Evolutionary conservation across 2,329 filamentous ascomycete species (phyloP).

Genomic region (Phyllachora maydis): DNA sequence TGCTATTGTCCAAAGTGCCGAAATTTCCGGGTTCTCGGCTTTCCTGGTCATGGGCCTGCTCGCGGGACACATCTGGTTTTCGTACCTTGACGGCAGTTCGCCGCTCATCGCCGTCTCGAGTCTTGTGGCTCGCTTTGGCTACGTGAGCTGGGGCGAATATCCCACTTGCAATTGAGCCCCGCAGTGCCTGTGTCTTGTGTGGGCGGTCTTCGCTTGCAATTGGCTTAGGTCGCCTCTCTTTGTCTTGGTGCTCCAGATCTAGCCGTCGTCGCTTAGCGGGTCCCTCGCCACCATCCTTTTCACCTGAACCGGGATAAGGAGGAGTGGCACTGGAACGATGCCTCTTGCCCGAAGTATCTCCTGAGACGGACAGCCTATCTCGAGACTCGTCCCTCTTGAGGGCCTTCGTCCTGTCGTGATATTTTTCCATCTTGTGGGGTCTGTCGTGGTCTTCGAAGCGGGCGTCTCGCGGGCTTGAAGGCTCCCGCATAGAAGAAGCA

Average conservation of each 20-base stretch:
- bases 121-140: slow-evolving; percentile 9
- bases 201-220: slow-evolving; percentile 22
- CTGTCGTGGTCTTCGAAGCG: slow-evolving; percentile 30
- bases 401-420: slow-evolving; percentile 37
- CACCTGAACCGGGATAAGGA: slow-evolving; percentile 27
- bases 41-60: no score
- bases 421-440: slow-evolving; percentile 26
- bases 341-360: slow-evolving; percentile 40
- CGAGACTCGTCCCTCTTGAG: slow-evolving; percentile 39
- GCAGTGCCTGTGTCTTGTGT: slow-evolving; percentile 21
- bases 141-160: slow-evolving; percentile 20
- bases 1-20: slow-evolving; percentile 22
- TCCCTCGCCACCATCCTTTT: slow-evolving; percentile 29
- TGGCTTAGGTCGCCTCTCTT: slow-evolving; percentile 20
- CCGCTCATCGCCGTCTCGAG: slow-evolving; percentile 21
- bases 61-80: slow-evolving; percentile 11
- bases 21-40: slow-evolving; percentile 20
- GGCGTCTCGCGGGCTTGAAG: slow-evolving; percentile 27
- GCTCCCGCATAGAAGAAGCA: slow-evolving; percentile 28
- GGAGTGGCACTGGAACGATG: slow-evolving; percentile 38
- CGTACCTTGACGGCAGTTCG: slow-evolving; percentile 16
- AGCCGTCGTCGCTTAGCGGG: slow-evolving; percentile 35
- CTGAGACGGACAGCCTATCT: slow-evolving; percentile 26
- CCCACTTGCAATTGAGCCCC: no score
- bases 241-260: slow-evolving; percentile 30